These are phyloP conservation scores for Coemansia sp. DNA, from an alignment of 192 early-diverging fungal species.

Conservation along the genomic window DNA sequence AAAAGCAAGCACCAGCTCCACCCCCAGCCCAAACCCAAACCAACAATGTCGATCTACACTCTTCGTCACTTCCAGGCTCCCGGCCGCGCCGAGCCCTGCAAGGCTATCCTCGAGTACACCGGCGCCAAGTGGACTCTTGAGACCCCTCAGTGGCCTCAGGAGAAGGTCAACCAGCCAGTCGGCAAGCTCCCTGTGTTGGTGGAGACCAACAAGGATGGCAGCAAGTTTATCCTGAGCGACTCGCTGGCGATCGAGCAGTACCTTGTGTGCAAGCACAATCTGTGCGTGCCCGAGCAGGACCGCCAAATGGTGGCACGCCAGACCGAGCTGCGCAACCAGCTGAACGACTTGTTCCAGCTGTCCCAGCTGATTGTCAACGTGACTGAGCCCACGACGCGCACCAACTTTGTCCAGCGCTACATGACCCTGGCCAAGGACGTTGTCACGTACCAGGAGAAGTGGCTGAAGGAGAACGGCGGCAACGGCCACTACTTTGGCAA, in stretches of 20 bases:
- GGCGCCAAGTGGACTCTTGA: slow-evolving; percentile 28
- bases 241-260: slow-evolving; percentile 52
- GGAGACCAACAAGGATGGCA: slow-evolving; percentile 28
- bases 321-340: slow-evolving; percentile 21
- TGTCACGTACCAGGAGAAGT: slow-evolving; percentile 40
- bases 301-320: slow-evolving; percentile 24
- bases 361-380: neutral
- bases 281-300: slow-evolving; percentile 15
- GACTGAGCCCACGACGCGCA: neutral
- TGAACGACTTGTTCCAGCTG: slow-evolving; percentile 7
- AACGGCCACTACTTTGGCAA: slow-evolving; percentile 57
- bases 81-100: slow-evolving; percentile 25
- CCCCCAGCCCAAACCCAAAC: neutral
- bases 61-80: slow-evolving; percentile 31
- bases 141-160: slow-evolving; percentile 39
- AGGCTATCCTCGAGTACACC: slow-evolving; percentile 38
- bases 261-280: slow-evolving; percentile 39
- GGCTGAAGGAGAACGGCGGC: slow-evolving; percentile 52
- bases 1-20: neutral
- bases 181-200: slow-evolving; percentile 56
- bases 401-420: slow-evolving; percentile 8
- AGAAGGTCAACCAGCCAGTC: slow-evolving; percentile 46
- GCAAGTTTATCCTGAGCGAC: slow-evolving; percentile 38
- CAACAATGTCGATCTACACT: slow-evolving; percentile 6
- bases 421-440: slow-evolving; percentile 7